A percentile compares a stretch with the other conserved stretches of the same genome.
These are phyloP conservation scores for Aspergillus intermedius DNA, from an alignment of 2,329 filamentous ascomycete genomes.

Conservation along the genomic window DNA sequence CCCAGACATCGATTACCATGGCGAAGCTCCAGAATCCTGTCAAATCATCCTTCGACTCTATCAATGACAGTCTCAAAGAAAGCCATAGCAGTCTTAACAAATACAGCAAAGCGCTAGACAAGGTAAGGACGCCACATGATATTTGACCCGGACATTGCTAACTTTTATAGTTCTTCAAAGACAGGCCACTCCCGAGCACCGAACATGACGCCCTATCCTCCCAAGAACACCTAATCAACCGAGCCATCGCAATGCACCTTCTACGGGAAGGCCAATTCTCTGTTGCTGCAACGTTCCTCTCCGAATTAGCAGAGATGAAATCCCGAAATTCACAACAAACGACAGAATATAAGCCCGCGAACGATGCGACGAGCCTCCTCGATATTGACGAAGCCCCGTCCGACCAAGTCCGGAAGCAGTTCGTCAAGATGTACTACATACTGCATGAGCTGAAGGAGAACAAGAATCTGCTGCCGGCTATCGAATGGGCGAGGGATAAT, in stretches of 20 bases:
- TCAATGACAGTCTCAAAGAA: conserved; percentile 75
- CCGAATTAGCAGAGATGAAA: conserved; percentile 55
- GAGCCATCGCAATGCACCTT: conserved; percentile 93
- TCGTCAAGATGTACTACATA: conserved; percentile 85
- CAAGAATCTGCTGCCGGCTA: conserved; percentile 72
- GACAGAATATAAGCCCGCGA: conserved; percentile 24
- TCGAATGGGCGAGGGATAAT: conserved; percentile 74
- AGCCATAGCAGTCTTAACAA: conserved; percentile 75
- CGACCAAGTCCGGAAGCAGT: conserved; percentile 67
- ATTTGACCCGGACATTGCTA: neutral
- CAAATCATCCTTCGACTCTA: conserved; percentile 70
- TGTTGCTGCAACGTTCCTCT: conserved; percentile 77
- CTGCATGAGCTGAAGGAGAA: conserved; percentile 66
- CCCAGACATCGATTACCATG: conserved; percentile 65
- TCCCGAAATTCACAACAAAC: conserved; percentile 27
- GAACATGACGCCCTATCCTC: conserved; percentile 74
- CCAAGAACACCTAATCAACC: conserved; percentile 73
- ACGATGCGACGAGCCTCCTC: conserved; percentile 38
- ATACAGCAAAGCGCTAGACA: conserved; percentile 79
- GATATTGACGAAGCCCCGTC: conserved; percentile 56
- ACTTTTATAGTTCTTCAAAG: conserved; percentile 54
- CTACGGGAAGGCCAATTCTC: conserved; percentile 89
- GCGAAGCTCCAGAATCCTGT: conserved; percentile 81
- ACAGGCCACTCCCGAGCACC: conserved; percentile 63
- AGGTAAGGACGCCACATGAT: conserved; percentile 44